Base-by-base conservation (phyloP, 176 grass and related monocot genomes). In the Musa itinerans region DNA sequence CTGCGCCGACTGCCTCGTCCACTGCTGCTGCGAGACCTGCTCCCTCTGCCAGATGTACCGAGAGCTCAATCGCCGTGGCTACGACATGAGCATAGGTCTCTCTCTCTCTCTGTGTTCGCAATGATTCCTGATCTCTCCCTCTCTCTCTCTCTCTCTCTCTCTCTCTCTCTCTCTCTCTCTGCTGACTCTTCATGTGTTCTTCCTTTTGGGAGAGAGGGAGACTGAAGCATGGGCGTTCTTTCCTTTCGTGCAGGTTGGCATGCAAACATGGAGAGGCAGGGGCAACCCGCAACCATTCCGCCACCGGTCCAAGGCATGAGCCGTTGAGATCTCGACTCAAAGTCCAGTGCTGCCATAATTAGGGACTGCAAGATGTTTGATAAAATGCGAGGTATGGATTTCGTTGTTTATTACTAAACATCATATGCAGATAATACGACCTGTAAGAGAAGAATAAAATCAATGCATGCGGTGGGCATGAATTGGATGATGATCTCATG, bases 1-100 rank as follows among this genome's bases (percentile, higher is more conserved):
- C 8, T 96, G 93, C 81, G 72, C 73, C n/a, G 93, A 92, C 71
- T 90, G 83, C 68, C 81, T 85, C 10, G 82, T 96, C 52, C 82
- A 92, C 13, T 90, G 77, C 75, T 90, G 58, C 29, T 96, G 93
- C 0, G 83, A 80, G 48, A 19, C 4, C 22, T 92, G 87, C 1
- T 79, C 93, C 0, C 82, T 96, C 52, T 83, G 74, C 74, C 93
- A 96, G 64, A 82, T 84, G 74, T 86, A 92, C 74, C 83, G 68
- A 24, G 93, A 96, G 81, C 81, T 96, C 27, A 67, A 81, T 61
- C 81, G 80, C 27, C 76, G 76, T 0, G 87, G 89, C 12, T 86
- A 85, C 78, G 52, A 89, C 74, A 86, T 96, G 88, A 7, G 68
- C 77, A 62, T 62, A 62, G 13, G 13, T 17, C 13, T 62, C 57